Evolutionary conservation across 352 stramenopile species (phyloP), one percentile per base, ranked within the genome.

Genomic region (Phytopythium cucurbitacearum): DNA sequence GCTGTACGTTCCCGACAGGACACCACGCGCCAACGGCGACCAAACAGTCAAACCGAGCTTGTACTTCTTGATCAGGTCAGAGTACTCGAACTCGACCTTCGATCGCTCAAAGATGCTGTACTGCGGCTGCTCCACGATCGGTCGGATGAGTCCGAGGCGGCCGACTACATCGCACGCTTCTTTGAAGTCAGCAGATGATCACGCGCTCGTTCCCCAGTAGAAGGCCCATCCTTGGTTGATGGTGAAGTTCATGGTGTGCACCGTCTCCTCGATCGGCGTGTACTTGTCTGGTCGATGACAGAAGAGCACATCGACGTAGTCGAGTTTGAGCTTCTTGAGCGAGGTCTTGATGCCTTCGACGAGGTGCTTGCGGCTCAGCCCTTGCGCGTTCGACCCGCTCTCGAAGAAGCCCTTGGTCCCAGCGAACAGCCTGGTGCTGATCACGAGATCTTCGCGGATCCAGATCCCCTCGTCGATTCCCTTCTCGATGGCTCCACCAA

Each of bases 1-100:
- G 21, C 63, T 66, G 69, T 86, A 85, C 59, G 87, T 86, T 56
- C 58, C 73, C 36, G 77, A 81, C 32, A 88, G 59, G 2, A 84
- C 52, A 21, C 77, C 73, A 21, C 51, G 59, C 9, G 55, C 62
- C 21, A 88, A 51, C 15, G 75, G 75, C 38, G 48, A 73, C 64
- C 68, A 85, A 34, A 57, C 73, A 21, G 73, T 78, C 9, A 72
- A 51, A 43, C 71, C 76, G n/a, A 73, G 32, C 12, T 80, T 80
- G 56, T 83, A 82, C 35, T 69, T 67, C 33, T 61, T 46, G 65
- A 79, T 86, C 55, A 87, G 51, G 9, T 64, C 41, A 16, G 43
- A 42, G 59, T 79, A 88, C 41, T 87, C 73, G 36, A 62, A 66
- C 40, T 88, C 77, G 32, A 88, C 69, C n/a, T 52, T 57, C 44